Conservation (phyloP, 2,329 filamentous ascomycete species). For the Magnaporthiopsis rhizophila region DNA sequence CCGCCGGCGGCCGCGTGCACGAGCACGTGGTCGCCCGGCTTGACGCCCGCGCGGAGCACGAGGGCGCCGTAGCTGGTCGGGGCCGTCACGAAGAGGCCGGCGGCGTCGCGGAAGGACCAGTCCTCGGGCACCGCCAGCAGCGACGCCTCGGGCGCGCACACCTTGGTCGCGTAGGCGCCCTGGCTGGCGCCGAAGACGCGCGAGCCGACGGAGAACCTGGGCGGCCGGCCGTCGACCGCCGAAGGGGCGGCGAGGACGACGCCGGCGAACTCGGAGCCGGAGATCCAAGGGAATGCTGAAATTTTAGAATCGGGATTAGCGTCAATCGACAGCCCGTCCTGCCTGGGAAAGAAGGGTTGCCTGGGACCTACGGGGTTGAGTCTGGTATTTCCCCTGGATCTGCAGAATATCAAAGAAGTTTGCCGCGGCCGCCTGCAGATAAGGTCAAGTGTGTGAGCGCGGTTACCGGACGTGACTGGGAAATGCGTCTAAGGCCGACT, state of each 20-base stretch:
- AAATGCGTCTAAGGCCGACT: not conserved
- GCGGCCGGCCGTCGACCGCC: conserved; percentile 26
- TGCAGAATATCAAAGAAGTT: conserved; percentile 98
- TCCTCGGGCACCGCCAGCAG: conserved; percentile 69
- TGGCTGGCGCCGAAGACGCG: conserved; percentile 81
- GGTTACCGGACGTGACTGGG: not conserved
- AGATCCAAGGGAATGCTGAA: conserved; percentile 71
- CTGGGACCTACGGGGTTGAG: conserved; percentile 58
- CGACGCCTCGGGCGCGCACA: conserved; percentile 56
- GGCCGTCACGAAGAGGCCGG: conserved; percentile 84
- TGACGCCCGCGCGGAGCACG: conserved; percentile 67
- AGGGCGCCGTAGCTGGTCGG: conserved; percentile 84
- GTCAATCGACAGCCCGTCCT: not conserved
- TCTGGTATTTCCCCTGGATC: conserved; percentile 91
- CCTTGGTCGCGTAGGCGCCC: conserved; percentile 75
- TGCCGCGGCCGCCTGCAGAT: conserved; percentile 58
- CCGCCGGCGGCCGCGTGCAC: conserved; percentile 90
- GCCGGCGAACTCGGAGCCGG: conserved; percentile 79
- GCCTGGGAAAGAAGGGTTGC: not conserved
- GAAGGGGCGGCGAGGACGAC: conserved; percentile 54
- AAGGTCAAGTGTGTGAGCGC: not conserved
- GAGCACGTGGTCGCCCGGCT: conserved; percentile 76
- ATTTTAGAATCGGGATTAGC: conserved; percentile 3
- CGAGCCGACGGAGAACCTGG: conserved; percentile 68
- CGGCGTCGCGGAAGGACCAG: conserved; percentile 79